Conservation (phyloP, 768 basidiomycete species). For the Boletus vermiculosoides region DNA sequence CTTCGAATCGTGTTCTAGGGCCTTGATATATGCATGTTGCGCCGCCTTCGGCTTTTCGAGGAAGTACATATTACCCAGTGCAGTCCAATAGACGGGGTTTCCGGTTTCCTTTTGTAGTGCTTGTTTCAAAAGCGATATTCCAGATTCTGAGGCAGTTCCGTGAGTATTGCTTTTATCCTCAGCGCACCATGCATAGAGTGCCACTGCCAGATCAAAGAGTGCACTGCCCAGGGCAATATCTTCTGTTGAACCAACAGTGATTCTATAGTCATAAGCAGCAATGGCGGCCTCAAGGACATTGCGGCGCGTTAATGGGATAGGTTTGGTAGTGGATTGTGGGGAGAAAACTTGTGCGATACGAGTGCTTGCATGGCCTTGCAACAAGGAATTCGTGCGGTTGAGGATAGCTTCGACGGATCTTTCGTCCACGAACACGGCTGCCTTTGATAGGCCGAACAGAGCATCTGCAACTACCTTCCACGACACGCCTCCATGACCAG, state of each 20-base stretch:
- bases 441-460: conserved; percentile 59
- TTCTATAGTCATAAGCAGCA: conserved; percentile 58
- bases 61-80: conserved; percentile 75
- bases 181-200: conserved; percentile 51
- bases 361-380: conserved; percentile 41
- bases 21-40: conserved; percentile 90
- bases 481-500: conserved; percentile 65
- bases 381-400: conserved; percentile 35
- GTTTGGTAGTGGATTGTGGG: conserved; percentile 26
- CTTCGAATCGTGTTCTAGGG: conserved; percentile 84
- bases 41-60: conserved; percentile 64
- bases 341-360: conserved; percentile 44
- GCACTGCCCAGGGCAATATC: conserved; percentile 52
- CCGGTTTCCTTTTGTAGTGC: conserved; percentile 72
- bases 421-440: conserved; percentile 49
- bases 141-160: conserved; percentile 39
- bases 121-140: conserved; percentile 56
- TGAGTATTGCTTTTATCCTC: conserved; percentile 23
- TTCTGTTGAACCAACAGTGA: conserved; percentile 55
- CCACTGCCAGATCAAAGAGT: conserved; percentile 71
- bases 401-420: conserved; percentile 36
- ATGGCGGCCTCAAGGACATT: conserved; percentile 52
- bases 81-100: conserved; percentile 78
- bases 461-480: conserved; percentile 89
- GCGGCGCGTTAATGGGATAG: conserved; percentile 28